A percentile compares a stretch with the other conserved stretches of the same genome.
phyloP scores from a whole-genome alignment of 2,329 filamentous ascomycete genomes.

The Penicillium sp. region DNA sequence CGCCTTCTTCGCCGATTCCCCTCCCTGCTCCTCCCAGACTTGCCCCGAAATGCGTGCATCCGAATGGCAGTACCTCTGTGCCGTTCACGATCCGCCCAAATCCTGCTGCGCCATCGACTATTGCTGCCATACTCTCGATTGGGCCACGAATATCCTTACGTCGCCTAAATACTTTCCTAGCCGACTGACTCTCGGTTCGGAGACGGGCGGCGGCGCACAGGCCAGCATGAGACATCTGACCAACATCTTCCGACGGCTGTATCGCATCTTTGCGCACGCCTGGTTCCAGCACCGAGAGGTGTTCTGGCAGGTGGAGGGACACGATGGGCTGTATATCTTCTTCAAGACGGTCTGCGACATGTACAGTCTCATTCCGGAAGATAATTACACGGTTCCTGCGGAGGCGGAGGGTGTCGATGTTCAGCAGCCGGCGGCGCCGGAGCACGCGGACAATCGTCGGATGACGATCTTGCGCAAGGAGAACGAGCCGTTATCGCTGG shows the following conservation, averaged over 20 bases:
- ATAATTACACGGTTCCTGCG: conserved; percentile 88
- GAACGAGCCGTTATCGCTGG: no score
- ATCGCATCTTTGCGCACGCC: conserved; percentile 94
- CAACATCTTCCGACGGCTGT: conserved; percentile 88
- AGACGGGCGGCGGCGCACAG: no score
- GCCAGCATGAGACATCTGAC: no score
- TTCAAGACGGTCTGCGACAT: conserved; percentile 91
- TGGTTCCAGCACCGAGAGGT: conserved; percentile 96
- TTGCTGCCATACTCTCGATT: conserved; percentile 96
- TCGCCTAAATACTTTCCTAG: conserved; percentile 73
- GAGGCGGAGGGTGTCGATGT: conserved; percentile 63
- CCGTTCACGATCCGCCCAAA: no score
- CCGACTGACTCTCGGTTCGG: neutral
- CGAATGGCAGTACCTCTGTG: no score
- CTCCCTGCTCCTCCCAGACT: conserved; percentile 76
- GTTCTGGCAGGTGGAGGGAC: conserved; percentile 85
- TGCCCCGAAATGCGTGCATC: conserved; percentile 76
- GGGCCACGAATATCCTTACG: conserved; percentile 88
- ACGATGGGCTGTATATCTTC: conserved; percentile 83
- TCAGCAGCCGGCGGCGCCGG: no score
- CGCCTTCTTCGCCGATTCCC: conserved; percentile 81
- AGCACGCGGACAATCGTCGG: no score
- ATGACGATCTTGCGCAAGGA: no score
- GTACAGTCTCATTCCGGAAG: conserved; percentile 81
- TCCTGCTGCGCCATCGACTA: conserved; percentile 93